Base-by-base conservation (phyloP, 1,284 basidiomycete species). In the Pascua guehoae region DNA sequence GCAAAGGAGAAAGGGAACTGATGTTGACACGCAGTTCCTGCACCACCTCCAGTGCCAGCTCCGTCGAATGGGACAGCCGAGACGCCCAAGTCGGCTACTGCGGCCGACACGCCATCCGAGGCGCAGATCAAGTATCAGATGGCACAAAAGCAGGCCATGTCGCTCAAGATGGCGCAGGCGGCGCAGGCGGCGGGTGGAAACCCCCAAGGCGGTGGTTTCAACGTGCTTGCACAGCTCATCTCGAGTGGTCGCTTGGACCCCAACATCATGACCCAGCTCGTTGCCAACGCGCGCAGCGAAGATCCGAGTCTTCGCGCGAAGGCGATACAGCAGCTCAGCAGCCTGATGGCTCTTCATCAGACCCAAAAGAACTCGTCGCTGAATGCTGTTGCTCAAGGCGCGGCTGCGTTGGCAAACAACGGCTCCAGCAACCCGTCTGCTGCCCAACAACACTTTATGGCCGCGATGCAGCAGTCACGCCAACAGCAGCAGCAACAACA, bases 71-170 rank as follows among this genome's bases (percentile, higher is more conserved):
- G 24, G 5, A 43, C 44, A 15, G 18, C 39, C 15, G 41, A 24
- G 24, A 37, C 39, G 16, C 24, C 17, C 47, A 54, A 51, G 46
- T 41, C 49, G 12, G 39, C 49, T 9, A 36, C 49, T 14, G 41
- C 41, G 7, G 16, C 40, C 16, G 47, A 58, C 43, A 47, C 47
- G 1, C 54, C 54, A 8, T 53, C 58, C 8, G 62, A 63, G 11
- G 62, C 62, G 39, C 62, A 63, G 49, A 47, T 60, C 56, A 60
- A 63, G 54, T 63, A 60, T 18, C 62, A 63, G 47, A 40, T 45
- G 24, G 58, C 58, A 12, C 62, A 63, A 47, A 63, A 63, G 52
- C 58, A 60, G 41, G 58, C 58, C 17, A 57, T 63, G 47, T 46
- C 58, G 9, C 47, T 54, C 45, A 60, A 60, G 49, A 63, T 63